Base-by-base conservation (phyloP, 179 eudicot species). In the Beta lomatogona region DNA sequence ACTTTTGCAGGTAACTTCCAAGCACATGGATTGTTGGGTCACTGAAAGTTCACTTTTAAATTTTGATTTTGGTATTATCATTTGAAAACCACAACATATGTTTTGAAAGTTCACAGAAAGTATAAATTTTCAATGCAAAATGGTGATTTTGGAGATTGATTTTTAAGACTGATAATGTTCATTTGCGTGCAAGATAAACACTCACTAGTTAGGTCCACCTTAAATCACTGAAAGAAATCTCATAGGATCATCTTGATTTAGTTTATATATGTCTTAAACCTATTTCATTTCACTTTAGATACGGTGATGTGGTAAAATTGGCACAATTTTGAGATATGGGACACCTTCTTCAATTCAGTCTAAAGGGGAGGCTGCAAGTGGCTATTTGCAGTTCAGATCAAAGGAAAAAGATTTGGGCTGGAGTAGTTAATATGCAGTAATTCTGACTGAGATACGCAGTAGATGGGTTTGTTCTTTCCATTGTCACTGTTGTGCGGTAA, bases 1-100 rank as follows among this genome's bases (percentile, higher is more conserved):
- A 57, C 70, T 70, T 69, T 81, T 78, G 64, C 86, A 89, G 93
- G 93, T 89, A 77, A 45, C 63, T 74, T 8, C 50, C 3, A 18
- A 73, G 46, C 9, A 13, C n/a, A 12, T 3, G 63, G 45, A 71
- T 19, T 4, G 28, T 61, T 55, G 12, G 21, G 9, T 58, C 16
- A 21, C 53, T 78, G 22, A 60, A 15, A 6, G 54, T 22, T 48
- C 7, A 18, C 58, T 36, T 71, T 60, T 6, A 52, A 22, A 55
- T 31, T 22, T 21, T 15, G 55, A 48, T 16, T 77, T 61, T 25
- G 61, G 10, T n/a, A 41, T 52, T 25, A 3, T 31, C 1, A 46
- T 44, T 55, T 54, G 31, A 66, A 5, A 18, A 81, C 16, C 13
- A 41, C 21, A 12, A 45, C 22, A 8, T 45, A 18, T 12, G 16